Evolutionary conservation across 2,329 filamentous ascomycete genomes (phyloP).

Genomic region (Xylariaceae sp.): DNA sequence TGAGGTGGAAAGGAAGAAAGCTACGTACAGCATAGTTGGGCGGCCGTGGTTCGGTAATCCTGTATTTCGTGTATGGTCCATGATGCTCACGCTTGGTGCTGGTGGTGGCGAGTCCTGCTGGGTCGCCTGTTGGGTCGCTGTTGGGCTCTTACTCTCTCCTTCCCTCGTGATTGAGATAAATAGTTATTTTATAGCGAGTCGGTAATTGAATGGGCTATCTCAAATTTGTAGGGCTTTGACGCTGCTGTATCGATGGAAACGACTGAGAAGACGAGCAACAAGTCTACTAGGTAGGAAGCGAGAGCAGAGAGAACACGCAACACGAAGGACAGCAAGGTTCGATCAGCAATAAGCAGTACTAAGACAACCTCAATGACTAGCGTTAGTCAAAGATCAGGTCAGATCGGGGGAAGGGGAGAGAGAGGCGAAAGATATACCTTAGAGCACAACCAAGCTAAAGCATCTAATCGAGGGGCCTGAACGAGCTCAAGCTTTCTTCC

Average conservation of each 20-base stretch:
- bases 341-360: neutral
- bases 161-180: neutral
- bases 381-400: conserved; percentile 7
- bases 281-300: neutral
- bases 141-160: neutral
- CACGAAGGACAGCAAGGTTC: neutral
- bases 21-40: conserved; percentile 23
- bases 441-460: conserved; percentile 8
- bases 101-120: neutral
- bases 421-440: conserved; percentile 21
- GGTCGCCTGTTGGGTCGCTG: neutral
- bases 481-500: conserved; percentile 7
- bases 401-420: conserved; percentile 2
- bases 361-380: neutral
- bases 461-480: neutral
- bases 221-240: neutral
- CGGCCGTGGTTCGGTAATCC: neutral
- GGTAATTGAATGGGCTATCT: neutral
- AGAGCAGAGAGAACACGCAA: neutral
- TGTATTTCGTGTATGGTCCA: neutral
- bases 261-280: neutral
- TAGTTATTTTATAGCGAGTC: neutral
- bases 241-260: neutral
- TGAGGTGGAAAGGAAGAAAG: neutral
- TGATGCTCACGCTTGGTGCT: neutral